Evolutionary conservation across 768 basidiomycete genomes (phyloP).

Genomic region (Crassisporium funariophilum): DNA sequence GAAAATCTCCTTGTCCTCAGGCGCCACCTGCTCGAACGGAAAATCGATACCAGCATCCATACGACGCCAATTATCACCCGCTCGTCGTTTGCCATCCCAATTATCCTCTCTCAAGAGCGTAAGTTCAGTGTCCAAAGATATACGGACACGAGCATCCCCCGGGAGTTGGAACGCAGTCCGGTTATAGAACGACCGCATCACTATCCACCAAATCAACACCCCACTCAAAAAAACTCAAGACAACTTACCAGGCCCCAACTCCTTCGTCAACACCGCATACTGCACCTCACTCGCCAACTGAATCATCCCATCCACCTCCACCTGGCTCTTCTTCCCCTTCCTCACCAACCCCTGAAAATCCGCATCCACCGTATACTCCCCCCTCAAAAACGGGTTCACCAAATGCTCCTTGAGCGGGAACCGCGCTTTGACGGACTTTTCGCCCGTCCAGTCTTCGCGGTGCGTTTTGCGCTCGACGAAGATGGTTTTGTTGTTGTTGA

Average conservation of each 20-base stretch:
- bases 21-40: conserved; percentile 77
- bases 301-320: conserved; percentile 92
- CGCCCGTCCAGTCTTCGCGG: conserved; percentile 99
- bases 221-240: not conserved
- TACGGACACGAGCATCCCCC: conserved; percentile 97
- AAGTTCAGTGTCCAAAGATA: conserved; percentile 96
- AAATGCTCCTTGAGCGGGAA: conserved; percentile 94
- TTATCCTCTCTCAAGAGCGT: conserved; percentile 95
- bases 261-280: conserved; percentile 82
- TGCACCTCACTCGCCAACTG: conserved; percentile 98
- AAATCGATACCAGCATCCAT: conserved; percentile 91
- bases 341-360: conserved; percentile 86
- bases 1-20: conserved; percentile 90
- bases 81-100: conserved; percentile 82
- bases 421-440: conserved; percentile 96
- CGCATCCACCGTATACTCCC: conserved; percentile 90
- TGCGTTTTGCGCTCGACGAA: conserved; percentile 91
- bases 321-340: conserved; percentile 91
- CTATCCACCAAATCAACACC: conserved; percentile 38
- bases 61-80: conserved; percentile 90
- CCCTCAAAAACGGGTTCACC: conserved; percentile 87
- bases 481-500: conserved; percentile 80
- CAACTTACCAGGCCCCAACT: conserved; percentile 74
- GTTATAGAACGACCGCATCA: conserved; percentile 97
- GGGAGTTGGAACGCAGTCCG: conserved; percentile 99